Conservation (phyloP, 2,329 filamentous ascomycete species). For the Rosellinia necatrix region DNA sequence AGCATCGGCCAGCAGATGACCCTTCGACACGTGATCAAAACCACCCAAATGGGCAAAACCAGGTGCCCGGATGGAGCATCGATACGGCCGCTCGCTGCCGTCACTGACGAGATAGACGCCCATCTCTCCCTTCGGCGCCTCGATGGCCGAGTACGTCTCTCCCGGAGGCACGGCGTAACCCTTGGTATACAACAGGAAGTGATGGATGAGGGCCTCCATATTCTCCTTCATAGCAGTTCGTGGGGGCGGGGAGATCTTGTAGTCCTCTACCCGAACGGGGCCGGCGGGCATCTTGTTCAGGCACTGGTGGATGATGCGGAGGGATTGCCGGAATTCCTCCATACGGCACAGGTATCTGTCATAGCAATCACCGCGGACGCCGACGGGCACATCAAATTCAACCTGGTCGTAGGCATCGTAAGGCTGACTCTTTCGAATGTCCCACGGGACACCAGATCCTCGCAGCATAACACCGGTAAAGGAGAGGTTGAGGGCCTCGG, state of each 20-base stretch:
- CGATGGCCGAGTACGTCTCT: constrained; percentile 96
- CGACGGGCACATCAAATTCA: constrained; percentile 97
- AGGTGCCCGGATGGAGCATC: constrained; percentile 95
- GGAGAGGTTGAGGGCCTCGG: constrained; percentile 94
- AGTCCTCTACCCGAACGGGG: constrained; percentile 94
- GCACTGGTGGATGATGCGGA: constrained; percentile 98
- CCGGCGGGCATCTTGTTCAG: constrained; percentile 98
- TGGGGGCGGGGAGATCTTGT: constrained; percentile 97
- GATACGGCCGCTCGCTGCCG: constrained; percentile 92
- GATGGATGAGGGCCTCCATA: constrained; percentile 99
- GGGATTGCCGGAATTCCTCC: constrained; percentile 98
- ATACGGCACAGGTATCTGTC: constrained; percentile 98
- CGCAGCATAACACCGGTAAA: constrained; percentile 98
- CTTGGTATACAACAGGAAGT: constrained; percentile 98
- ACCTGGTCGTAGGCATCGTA: constrained; percentile 98
- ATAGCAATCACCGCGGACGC: constrained; percentile 97
- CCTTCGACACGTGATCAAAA: constrained; percentile 91
- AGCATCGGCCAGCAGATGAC: constrained; percentile 92
- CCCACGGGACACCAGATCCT: constrained; percentile 94
- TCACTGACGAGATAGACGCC: constrained; percentile 96
- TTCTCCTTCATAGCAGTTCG: constrained; percentile 99
- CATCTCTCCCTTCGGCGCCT: constrained; percentile 99
- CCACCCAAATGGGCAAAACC: constrained; percentile 94
- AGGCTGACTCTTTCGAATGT: constrained; percentile 93
- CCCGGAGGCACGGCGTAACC: constrained; percentile 96